Conservation (phyloP, 306 rosid genomes). For the Carpinus viminea region DNA sequence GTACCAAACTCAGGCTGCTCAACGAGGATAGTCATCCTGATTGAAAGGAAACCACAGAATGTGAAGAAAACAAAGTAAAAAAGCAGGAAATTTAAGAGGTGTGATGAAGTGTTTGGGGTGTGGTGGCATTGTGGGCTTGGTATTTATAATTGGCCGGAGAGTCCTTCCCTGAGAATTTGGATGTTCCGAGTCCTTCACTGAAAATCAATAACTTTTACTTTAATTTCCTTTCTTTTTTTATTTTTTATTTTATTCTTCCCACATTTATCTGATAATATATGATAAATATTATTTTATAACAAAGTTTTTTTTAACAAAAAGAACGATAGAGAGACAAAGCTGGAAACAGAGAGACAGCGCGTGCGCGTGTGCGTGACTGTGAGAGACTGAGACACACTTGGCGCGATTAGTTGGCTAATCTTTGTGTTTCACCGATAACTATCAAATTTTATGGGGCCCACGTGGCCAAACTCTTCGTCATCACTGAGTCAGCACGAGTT, state of each 20-base stretch:
- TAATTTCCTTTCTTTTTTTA: constrained; percentile 15
- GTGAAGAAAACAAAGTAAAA: constrained; percentile 2
- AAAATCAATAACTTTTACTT: constrained; percentile 34
- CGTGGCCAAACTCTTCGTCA: not conserved
- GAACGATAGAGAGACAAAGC: not conserved
- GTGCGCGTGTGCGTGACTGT: too few relatives aligned
- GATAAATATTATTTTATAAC: constrained; percentile 20
- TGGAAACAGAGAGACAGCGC: not conserved
- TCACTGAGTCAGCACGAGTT: constrained; percentile 50
- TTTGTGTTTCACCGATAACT: not conserved
- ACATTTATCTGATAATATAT: constrained; percentile 5
- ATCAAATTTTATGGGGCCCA: constrained; percentile 21
- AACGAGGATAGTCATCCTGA: constrained; percentile 68
- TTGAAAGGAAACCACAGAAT: not conserved
- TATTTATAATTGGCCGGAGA: constrained; percentile 81
- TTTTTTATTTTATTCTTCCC: not conserved
- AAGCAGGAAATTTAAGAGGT: not conserved
- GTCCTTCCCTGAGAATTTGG: constrained; percentile 86
- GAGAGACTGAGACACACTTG: too few relatives aligned
- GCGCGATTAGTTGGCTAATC: not conserved
- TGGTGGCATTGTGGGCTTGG: constrained; percentile 24
- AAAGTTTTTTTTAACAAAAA: constrained; percentile 3
- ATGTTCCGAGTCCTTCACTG: constrained; percentile 66
- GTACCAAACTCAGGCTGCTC: constrained; percentile 54
- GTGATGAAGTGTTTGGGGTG: not conserved